Evolutionary conservation across 2,329 filamentous ascomycete species (phyloP), one percentile per base, ranked within the genome.

Genomic region (Colletotrichum eleusines): DNA sequence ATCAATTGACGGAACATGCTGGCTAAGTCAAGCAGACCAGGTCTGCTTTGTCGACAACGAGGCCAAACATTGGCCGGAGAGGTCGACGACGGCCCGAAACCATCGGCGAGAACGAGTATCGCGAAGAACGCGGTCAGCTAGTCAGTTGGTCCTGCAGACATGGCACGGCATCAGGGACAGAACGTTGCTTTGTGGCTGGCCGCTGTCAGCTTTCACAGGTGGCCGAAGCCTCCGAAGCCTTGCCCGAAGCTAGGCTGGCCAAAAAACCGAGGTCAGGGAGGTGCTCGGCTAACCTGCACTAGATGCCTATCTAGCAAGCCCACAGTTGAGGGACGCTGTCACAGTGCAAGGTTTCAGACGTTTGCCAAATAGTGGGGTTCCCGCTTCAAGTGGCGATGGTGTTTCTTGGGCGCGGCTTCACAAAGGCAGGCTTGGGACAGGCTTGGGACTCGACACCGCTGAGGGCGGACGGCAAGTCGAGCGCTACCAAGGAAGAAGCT

Each of bases 311-410:
- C 16, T 20, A 26, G 16, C 38, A 31, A 59, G 23, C 38, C 28
- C 26, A 18, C n/a, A 31, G 26, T n/a, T 28, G 40, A 35, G 51
- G 4, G 60, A 48, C 33, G 60, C 60, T 68, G 66, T 68, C 60
- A 57, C 66, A 58, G 51, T 48, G 59, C 59, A 68, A 54, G 51
- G 66, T 68, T 68, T 68, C 66, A 68, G 66, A 64, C 20, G 60
- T 64, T 64, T 68, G 51, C 60, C 51, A 64, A 68, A 63, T 60
- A 68, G 66, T 64, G 66, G 60, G 66, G 54, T 35, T 62, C 40
- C 66, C 61, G 60, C 66, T 26, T 64, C 59, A 44, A 57, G 33
- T 44, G 51, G 51, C 48, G 9, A 8, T 51, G n/a, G 48, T 42
- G 35, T 51, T 60, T 60, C 55, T 44, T 66, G 18, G 38, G 50